Percentiles rank a stretch among this genome's conserved stretches.
Conservation (phyloP, 352 stramenopile species). For the Globisporangium yorkense region DNA sequence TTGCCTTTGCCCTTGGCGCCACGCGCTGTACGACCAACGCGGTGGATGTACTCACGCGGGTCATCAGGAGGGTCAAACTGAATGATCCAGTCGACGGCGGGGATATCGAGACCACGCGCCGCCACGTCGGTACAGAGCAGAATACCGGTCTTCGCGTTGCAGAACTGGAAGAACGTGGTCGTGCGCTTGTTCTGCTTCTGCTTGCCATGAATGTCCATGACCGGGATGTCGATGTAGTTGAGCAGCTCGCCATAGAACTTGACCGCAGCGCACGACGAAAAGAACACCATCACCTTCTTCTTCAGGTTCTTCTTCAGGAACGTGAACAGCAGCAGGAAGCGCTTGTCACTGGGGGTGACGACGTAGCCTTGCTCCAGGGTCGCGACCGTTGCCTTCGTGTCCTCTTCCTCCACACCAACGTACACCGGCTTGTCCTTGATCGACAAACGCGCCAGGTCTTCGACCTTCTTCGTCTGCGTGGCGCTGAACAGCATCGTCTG, state of each 20-base stretch:
- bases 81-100: constrained; percentile 98
- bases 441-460: constrained; percentile 91
- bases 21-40: constrained; percentile 82
- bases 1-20: constrained; percentile 88
- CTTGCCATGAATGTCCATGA: constrained; percentile 98
- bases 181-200: constrained; percentile 99
- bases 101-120: constrained; percentile 96
- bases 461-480: constrained; percentile 98
- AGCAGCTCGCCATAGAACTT: constrained; percentile 99
- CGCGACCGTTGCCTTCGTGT: constrained; percentile 88
- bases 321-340: constrained; percentile 98
- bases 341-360: constrained; percentile 95
- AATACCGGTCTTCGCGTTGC: constrained; percentile 95
- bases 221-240: constrained; percentile 99
- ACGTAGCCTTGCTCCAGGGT: constrained; percentile 98
- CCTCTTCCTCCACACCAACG: constrained; percentile 93
- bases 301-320: constrained; percentile 99
- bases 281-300: constrained; percentile 98
- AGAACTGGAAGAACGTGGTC: constrained; percentile 99
- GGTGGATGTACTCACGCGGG: constrained; percentile 98
- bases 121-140: constrained; percentile 98
- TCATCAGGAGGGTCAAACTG: constrained; percentile 99
- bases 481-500: constrained; percentile 99
- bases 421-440: constrained; percentile 97
- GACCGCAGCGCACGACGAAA: constrained; percentile 91